Percentiles rank a stretch among this genome's conserved stretches.
phyloP scores from a whole-genome alignment of 2,329 filamentous ascomycete species.

The Aspergillus cejpii region DNA sequence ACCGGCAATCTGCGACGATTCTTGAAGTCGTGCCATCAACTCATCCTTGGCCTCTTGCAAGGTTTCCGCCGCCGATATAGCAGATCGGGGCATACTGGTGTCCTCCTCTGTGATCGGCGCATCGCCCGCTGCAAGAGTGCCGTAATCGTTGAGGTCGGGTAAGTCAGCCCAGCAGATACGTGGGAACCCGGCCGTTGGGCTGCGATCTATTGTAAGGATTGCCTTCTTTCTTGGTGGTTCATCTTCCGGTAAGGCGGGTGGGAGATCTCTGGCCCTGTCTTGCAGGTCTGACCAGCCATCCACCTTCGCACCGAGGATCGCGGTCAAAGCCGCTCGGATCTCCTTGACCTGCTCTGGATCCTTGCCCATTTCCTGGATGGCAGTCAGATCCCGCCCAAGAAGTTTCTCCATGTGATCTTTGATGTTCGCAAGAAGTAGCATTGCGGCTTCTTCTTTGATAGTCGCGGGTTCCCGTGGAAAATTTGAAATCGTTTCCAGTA shows the following conservation, averaged over 20 bases:
- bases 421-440: slow-evolving; percentile 44
- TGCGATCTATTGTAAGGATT: slow-evolving; percentile 40
- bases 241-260: slow-evolving; percentile 32
- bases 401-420: slow-evolving; percentile 46
- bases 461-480: slow-evolving; percentile 40
- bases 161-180: slow-evolving; percentile 41
- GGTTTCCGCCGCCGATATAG: slow-evolving; percentile 45
- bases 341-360: slow-evolving; percentile 42
- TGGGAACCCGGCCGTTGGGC: slow-evolving; percentile 35
- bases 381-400: slow-evolving; percentile 38
- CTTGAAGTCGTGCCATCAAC: slow-evolving; percentile 45
- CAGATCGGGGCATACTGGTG: slow-evolving; percentile 42
- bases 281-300: slow-evolving; percentile 42
- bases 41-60: slow-evolving; percentile 48
- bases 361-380: slow-evolving; percentile 43
- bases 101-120: slow-evolving; percentile 42
- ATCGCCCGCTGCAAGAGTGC: slow-evolving; percentile 32
- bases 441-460: slow-evolving; percentile 44
- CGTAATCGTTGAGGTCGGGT: slow-evolving; percentile 40
- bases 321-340: slow-evolving; percentile 39
- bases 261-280: slow-evolving; percentile 33
- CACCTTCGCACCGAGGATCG: slow-evolving; percentile 41
- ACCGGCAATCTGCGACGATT: slow-evolving; percentile 37
- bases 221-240: slow-evolving; percentile 36
- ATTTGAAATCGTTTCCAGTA: slow-evolving; percentile 41